Base-by-base conservation (phyloP, 1,284 basidiomycete species). In the Pseudozyma hubeiensis region DNA sequence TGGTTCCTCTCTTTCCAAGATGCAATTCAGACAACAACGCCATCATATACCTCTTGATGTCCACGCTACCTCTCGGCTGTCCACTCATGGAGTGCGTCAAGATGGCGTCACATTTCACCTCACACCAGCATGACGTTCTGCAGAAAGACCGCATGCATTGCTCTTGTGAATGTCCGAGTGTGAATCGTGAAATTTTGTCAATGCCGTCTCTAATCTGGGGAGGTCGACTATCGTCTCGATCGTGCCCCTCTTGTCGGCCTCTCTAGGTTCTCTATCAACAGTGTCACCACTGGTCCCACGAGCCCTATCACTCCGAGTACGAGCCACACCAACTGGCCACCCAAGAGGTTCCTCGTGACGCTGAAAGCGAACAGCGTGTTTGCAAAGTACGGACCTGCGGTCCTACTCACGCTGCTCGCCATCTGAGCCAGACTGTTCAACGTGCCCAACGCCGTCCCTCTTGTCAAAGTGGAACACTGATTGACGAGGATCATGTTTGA, bases 261-360 rank as follows among this genome's bases (percentile, higher is more conserved):
- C 14, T 72, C 69, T 44, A 72, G 33, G 30, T 72, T 64, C 1
- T 53, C 43, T 9, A 72, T 57, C 37, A 43, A 8, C 30, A 63
- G 39, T 19, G 64, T 60, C 5, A 34, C 13, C 29, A 59, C 1
- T 2, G 64, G 54, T 1, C 76, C 73, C 0, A 59, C 30, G 16
- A 61, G 19, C 11, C 66, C 62, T 8, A 68, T 19, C 8, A 53
- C 17, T 0, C 60, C 58, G 5, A 80, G 31, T 1, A 74, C 44
- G 13, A 78, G 19, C 75, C 75, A 81, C 7, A 79, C 70, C 49
- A 78, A 37, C 29, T 79, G 68, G 3, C 79, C 77, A 11, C 66
- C 67, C 2, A 76, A 14, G 13, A 78, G 16, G 16, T 71, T 62
- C 24, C 64, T 49, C 10, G 62, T 59, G 7, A 78, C 54, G 3